Conservation (phyloP, 2,329 filamentous ascomycete genomes). For the Helminthosporium solani region DNA sequence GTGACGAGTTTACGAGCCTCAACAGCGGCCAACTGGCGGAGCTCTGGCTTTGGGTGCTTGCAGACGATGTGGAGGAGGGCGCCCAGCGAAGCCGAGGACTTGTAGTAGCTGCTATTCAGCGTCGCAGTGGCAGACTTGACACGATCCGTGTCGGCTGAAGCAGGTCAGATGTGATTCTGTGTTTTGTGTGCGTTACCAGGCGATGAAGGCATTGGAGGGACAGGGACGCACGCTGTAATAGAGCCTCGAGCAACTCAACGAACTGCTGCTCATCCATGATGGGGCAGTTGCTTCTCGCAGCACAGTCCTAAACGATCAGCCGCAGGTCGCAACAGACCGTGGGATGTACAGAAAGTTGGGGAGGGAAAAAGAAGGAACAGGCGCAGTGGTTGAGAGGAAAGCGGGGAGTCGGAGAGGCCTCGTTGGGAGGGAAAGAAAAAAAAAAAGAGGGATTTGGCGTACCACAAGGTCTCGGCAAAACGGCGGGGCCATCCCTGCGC, state of each 20-base stretch:
- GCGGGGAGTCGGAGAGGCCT: not conserved
- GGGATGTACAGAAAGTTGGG: not conserved
- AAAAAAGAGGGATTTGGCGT: not conserved
- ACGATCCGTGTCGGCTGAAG: slow-evolving; percentile 67
- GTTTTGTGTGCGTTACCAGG: slow-evolving; percentile 1
- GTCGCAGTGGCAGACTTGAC: slow-evolving; percentile 88
- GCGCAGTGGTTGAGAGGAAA: not conserved
- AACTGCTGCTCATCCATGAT: slow-evolving; percentile 81
- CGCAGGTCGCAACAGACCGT: slow-evolving; percentile 1
- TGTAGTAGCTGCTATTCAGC: slow-evolving; percentile 92
- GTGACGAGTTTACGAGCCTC: slow-evolving; percentile 79
- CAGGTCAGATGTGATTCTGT: slow-evolving; percentile 42
- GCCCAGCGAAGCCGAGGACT: slow-evolving; percentile 77
- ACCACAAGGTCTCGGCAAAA: slow-evolving; percentile 1
- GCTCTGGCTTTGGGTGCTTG: slow-evolving; percentile 67
- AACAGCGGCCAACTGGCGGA: slow-evolving; percentile 88
- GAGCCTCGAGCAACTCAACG: slow-evolving; percentile 80
- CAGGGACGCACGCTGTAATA: slow-evolving; percentile 73
- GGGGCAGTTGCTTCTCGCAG: not conserved
- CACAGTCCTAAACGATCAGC: not conserved
- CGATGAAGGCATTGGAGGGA: slow-evolving; percentile 1
- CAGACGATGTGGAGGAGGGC: slow-evolving; percentile 86
- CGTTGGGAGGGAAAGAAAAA: too few relatives aligned
- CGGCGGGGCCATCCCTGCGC: not conserved
- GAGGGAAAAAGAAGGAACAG: not conserved